Percentiles rank a stretch among this genome's conserved stretches.
Conservation (phyloP, 768 basidiomycete species). For the Pleurotus citrinopileatus region DNA sequence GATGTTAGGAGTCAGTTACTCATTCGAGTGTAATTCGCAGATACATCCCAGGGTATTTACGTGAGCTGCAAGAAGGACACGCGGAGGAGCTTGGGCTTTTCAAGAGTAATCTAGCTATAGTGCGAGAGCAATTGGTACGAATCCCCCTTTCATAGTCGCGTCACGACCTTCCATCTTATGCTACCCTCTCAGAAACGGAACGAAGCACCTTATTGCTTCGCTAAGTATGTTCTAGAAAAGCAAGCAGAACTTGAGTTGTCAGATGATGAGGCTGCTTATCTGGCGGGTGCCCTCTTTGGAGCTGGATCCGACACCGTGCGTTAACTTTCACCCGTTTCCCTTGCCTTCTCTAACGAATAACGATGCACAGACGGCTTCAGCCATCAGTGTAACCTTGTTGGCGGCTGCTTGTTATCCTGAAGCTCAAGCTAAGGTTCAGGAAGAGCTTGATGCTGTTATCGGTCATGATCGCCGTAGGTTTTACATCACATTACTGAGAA, state of each 20-base stretch:
- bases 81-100: conserved; percentile 54
- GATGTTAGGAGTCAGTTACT: background rate
- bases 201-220: conserved; percentile 46
- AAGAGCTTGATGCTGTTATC: conserved; percentile 51
- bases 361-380: conserved; percentile 43
- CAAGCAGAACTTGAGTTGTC: conserved; percentile 52
- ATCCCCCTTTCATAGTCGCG: too few species aligned
- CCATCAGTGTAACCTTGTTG: conserved; percentile 54
- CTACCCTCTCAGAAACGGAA: conserved; percentile 31
- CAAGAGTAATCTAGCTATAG: conserved; percentile 46
- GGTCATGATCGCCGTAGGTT: conserved; percentile 40
- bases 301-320: conserved; percentile 60
- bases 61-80: conserved; percentile 55
- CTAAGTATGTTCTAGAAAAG: conserved; percentile 54
- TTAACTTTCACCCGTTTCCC: background rate
- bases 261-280: conserved; percentile 57
- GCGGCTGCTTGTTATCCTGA: conserved; percentile 55
- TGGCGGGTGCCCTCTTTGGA: conserved; percentile 64
- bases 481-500: background rate
- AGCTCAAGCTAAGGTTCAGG: conserved; percentile 47
- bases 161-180: too few species aligned
- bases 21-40: conserved; percentile 22
- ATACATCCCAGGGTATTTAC: conserved; percentile 60
- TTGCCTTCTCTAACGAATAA: background rate
- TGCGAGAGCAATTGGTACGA: conserved; percentile 45